Base-by-base conservation (phyloP, 1,139 yeast species). In the Blastobotrys niveus region DNA sequence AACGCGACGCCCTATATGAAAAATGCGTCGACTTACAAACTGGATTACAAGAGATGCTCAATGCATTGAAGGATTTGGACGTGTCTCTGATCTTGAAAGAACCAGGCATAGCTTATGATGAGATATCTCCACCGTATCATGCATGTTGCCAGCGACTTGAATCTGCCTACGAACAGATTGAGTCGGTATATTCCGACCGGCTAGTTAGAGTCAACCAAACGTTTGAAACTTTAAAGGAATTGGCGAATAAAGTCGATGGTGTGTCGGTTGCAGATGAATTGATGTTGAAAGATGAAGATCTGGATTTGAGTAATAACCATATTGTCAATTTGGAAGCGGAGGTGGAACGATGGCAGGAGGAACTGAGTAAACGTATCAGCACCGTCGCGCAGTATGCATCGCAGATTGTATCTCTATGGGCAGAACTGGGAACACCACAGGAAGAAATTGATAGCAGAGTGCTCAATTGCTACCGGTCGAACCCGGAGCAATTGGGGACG, bases 341-440 rank as follows among this genome's bases (percentile, higher is more conserved):
- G 40, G 50, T 63, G 1, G 42, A 43, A 10, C 47, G 59, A 5
- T 55, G 62, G 55, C 50, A 57, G 21, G 45, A 50, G 22, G 65
- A 62, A 38, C 49, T 49, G 32, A 50, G 56, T 25, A 30, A 48
- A 2, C 51, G 67, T 10, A 39, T 61, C 4, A 40, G 47, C 3
- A 45, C 37, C 9, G 62, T 57, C 1, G 49, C 55, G 2, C 50
- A 52, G 9, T 44, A 47, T 18, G 57, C 64, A 1, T 34, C 52
- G 14, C 51, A 50, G 7, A 62, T 64, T 18, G 64, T 58, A 14
- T 43, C 50, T 15, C 49, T 64, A 10, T 64, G 66, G 66, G 61
- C 61, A 0, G 64, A 63, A 40, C 56, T 64, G n/a, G 68, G 64
- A 2, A 59, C 65, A 1, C 56, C 64, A 1, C 64, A 62, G 43